Evolutionary conservation across 2,329 filamentous ascomycete species (phyloP).

Genomic region (Myriosclerotinia curreyana): DNA sequence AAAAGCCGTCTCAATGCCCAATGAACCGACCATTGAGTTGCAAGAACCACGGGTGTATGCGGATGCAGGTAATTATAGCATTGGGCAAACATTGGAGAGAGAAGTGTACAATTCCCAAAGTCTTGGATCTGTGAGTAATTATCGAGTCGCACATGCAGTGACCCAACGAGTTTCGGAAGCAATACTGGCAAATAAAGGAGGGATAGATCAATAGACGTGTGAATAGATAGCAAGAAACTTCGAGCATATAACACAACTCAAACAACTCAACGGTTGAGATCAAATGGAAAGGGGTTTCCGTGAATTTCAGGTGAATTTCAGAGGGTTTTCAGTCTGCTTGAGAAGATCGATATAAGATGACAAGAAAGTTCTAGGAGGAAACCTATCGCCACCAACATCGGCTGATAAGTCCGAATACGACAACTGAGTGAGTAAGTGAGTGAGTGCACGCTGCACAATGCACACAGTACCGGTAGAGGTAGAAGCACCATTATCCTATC

Average conservation of each 20-base stretch:
- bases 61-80: background rate
- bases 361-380: background rate
- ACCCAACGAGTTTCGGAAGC: conserved; percentile 10
- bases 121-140: background rate
- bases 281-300: background rate
- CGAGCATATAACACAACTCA: background rate
- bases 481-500: background rate
- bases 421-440: background rate
- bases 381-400: no score
- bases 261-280: background rate
- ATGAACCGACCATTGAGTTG: conserved; percentile 2
- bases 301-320: background rate
- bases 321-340: background rate
- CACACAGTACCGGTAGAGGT: background rate
- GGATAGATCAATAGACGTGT: background rate
- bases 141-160: conserved; percentile 3
- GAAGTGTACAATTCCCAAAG: background rate
- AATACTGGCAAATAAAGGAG: background rate
- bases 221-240: background rate
- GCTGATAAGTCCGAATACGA: background rate
- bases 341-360: background rate
- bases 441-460: no score
- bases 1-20: background rate
- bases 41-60: background rate
- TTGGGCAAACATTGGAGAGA: background rate